Conservation (phyloP, 1,139 yeast species). For the Candida frijolesensis region DNA sequence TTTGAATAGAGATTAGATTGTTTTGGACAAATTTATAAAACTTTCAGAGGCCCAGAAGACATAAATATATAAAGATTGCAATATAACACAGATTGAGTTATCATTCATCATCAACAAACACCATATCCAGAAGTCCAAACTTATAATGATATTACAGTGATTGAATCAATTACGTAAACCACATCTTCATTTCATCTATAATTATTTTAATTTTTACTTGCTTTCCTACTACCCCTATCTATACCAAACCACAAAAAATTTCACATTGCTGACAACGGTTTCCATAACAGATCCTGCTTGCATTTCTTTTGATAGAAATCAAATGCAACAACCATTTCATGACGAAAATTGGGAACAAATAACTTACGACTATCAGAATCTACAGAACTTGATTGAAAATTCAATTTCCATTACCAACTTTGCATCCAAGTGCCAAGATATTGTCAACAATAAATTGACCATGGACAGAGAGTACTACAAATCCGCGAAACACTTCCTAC, state of each 20-base stretch:
- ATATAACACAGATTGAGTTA: not conserved
- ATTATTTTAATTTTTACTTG: not conserved
- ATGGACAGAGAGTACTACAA: constrained; percentile 10
- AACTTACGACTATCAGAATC: constrained; percentile 2
- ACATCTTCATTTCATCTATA: not conserved
- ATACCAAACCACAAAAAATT: not conserved
- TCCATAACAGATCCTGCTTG: not conserved
- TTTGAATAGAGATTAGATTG: not conserved
- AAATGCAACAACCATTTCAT: constrained; percentile 1
- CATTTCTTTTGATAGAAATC: not conserved
- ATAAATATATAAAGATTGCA: not conserved
- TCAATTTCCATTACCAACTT: constrained; percentile 8
- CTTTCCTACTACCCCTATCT: not conserved
- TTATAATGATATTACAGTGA: not conserved
- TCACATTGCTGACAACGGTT: not conserved
- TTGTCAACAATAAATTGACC: constrained; percentile 7
- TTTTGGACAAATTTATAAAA: not conserved
- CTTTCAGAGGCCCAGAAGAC: not conserved
- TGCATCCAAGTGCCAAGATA: constrained; percentile 10
- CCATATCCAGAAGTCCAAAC: not conserved
- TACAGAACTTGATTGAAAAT: constrained; percentile 3
- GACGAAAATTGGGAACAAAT: constrained; percentile 5
- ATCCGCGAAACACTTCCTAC: constrained; percentile 9
- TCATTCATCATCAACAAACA: not conserved
- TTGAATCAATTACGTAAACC: not conserved